Conservation (phyloP, 2,329 filamentous ascomycete genomes). For the Fusarium anthophilum region DNA sequence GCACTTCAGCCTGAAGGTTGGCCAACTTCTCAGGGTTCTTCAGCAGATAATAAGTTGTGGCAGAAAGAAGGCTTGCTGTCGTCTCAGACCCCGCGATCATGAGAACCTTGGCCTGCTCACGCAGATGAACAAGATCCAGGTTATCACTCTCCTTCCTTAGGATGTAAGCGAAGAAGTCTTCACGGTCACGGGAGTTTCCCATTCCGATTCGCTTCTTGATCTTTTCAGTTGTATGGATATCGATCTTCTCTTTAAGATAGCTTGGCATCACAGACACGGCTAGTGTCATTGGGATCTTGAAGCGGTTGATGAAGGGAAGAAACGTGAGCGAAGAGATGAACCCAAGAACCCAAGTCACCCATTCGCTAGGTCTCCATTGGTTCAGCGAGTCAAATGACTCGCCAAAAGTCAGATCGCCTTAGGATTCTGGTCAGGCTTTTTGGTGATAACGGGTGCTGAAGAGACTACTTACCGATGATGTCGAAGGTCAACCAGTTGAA, state of each 20-base stretch:
- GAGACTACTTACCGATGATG: constrained; percentile 8
- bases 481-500: constrained; percentile 29
- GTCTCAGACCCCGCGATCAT: constrained; percentile 25
- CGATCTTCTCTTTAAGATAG: neutral
- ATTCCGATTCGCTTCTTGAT: neutral
- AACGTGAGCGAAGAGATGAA: neutral
- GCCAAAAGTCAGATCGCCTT: constrained; percentile 21
- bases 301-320: neutral
- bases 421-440: fast-evolving
- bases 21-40: neutral
- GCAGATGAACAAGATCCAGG: neutral
- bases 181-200: neutral
- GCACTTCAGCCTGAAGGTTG: constrained; percentile 11
- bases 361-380: neutral
- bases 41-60: neutral
- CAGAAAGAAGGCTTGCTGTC: neutral
- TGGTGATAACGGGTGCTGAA: fast-evolving
- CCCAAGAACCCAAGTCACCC: constrained; percentile 1
- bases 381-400: constrained; percentile 23
- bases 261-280: neutral
- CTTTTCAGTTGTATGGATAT: constrained; percentile 3
- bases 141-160: neutral
- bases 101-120: constrained; percentile 27
- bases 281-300: constrained; percentile 1
- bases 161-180: constrained; percentile 26